Base-by-base conservation (phyloP, 192 early-diverging fungal species). In the Gaertneriomyces semiglobifer region DNA sequence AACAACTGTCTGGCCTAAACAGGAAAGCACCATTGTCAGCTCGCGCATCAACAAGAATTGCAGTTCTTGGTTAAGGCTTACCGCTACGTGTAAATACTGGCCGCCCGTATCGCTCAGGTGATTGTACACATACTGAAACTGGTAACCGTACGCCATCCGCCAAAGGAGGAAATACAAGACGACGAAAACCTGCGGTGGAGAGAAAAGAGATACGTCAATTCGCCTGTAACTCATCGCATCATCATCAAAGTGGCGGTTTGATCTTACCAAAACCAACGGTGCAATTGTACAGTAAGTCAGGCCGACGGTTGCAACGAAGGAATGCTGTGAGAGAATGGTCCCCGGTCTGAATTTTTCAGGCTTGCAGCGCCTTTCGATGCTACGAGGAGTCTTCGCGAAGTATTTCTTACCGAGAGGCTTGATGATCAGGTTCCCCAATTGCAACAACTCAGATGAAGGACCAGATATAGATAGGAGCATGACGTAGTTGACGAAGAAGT, bases 401-500 rank as follows among this genome's bases (percentile, higher is more conserved):
- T 92, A 62, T 47, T 76, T 66, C 0, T 89, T n/a, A 16, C 82
- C 11, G 39, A 77, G 60, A 5, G 79, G 85, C 44, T 88, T 79
- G 42, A 91, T 25, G 7, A 93, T 66, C 33, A 93, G 75, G 1
- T 81, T 83, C 5, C 72, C 80, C 10, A 90, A 65, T 69, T 93
- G 92, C 12, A 90, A 47, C 3, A 93, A 62, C 63, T 90, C 86
- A 16, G 81, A 67, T 1, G 87, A 81, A 2, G 91, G 81, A 41
- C 84, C 81, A 5, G 84, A 74, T 45, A 92, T 78, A 4, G 86
- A 77, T n/a, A 83, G 81, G 19, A 96, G 79, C 69, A 94, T 71
- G 33, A 94, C 82, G 72, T 91, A 96, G 33, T 91, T 91, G 43
- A 93, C 81, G 60, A 93, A 94, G 74, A 90, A 93, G 57, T 84